Base-by-base conservation (phyloP, 2,329 filamentous ascomycete genomes). In the Colletotrichum lini region DNA sequence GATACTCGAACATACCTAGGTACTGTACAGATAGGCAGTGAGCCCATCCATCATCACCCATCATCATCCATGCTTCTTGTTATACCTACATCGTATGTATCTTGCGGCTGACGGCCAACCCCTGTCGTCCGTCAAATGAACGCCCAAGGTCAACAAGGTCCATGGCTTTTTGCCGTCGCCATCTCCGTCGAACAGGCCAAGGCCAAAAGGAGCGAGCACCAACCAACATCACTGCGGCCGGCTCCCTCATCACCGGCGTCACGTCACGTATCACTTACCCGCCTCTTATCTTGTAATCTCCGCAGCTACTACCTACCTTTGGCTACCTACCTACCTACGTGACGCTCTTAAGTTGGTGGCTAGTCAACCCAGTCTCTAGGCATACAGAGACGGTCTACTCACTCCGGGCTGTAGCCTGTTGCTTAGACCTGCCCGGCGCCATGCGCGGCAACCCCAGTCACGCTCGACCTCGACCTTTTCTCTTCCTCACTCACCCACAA, bases 361-460 rank as follows among this genome's bases (percentile, higher is more conserved):
- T 30, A 18, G 30, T 26, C 50, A 53, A 15, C 44, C 23, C 23
- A 12, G 12, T 13, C n/a, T 50, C 15, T 23, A 61, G 59, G 47
- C 38, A 52, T 47, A 40, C 35, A 52, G 59, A 40, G n/a, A 26
- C 15, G 6, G 50, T 53, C 15, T 26, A 26, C 45, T 40, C n/a
- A 18, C 38, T 50, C 30, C 40, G n/a, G 44, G 23, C 26, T 35
- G 16, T 16, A 23, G 44, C 44, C 23, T 13, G 3, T 16, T 26
- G 30, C 35, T 49, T 60, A 26, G 44, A 38, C 5, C 44, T n/a
- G 10, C 57, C 57, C 18, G 16, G 57, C 57, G 57, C 23, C 57
- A 60, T 15, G 57, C 47, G 57, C 57, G 57, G 42, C 57, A 49
- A 60, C 21, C 38, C 54, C 54, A 58, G 44, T 44, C 54, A n/a